Percentiles rank a stretch among this genome's conserved stretches.
phyloP scores from a whole-genome alignment of 2,329 filamentous ascomycete species.

The Tolypocladium pustulatum region DNA sequence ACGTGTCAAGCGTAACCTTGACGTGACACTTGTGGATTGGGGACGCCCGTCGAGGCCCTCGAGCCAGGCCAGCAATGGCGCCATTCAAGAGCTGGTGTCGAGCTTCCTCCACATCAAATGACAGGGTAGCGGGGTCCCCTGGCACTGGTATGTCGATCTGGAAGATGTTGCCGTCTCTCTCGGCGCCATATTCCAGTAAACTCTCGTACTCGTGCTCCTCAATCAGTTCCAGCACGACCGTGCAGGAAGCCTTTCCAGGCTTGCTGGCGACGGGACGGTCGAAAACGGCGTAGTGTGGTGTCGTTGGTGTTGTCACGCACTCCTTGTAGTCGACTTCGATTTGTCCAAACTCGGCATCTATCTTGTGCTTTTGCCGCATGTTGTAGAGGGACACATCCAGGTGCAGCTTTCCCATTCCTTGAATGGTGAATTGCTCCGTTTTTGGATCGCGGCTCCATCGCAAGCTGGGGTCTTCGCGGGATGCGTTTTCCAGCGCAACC shows the following conservation, averaged over 20 bases:
- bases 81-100: conserved; percentile 62
- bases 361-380: conserved; percentile 81
- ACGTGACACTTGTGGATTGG: conserved; percentile 70
- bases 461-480: conserved; percentile 87
- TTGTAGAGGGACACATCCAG: conserved; percentile 86
- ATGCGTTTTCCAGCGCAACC: conserved; percentile 63
- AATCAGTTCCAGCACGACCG: conserved; percentile 54
- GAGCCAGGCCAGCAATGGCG: conserved; percentile 69
- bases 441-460: conserved; percentile 78
- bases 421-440: conserved; percentile 83
- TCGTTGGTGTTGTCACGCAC: conserved; percentile 50
- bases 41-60: conserved; percentile 71
- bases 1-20: conserved; percentile 56
- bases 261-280: conserved; percentile 76
- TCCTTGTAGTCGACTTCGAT: conserved; percentile 97
- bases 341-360: conserved; percentile 72
- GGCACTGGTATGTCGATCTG: conserved; percentile 43
- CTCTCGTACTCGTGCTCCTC: conserved; percentile 27
- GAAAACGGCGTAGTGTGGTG: conserved; percentile 51
- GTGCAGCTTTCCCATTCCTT: conserved; percentile 94
- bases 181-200: conserved; percentile 30
- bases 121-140: conserved; percentile 35
- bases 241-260: conserved; percentile 66
- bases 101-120: conserved; percentile 38
- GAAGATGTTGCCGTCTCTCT: conserved; percentile 61